Evolutionary conservation across 495 filamentous ascomycete species (phyloP).

Genomic region (Symbiotaphrina buchneri): DNA sequence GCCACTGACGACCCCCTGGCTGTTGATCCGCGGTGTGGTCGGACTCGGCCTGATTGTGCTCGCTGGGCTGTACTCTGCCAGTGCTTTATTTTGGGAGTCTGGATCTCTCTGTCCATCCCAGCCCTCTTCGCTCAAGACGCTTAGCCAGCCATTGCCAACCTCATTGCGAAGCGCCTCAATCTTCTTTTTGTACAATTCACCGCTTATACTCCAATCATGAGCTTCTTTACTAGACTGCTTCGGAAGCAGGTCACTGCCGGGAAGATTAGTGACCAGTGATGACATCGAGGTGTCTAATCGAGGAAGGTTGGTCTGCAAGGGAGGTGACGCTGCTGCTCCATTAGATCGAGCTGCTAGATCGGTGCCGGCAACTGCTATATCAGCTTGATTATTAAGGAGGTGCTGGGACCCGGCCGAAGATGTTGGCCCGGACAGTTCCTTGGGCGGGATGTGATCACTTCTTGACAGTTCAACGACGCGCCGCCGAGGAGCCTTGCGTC

Average conservation of each 20-base stretch:
- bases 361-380: neutral
- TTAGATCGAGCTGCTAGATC: neutral
- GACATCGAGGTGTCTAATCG: neutral
- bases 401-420: neutral
- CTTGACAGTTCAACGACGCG: constrained; percentile 68
- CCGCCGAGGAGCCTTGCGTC: constrained; percentile 34
- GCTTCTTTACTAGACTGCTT: constrained; percentile 20
- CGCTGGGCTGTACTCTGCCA: constrained; percentile 7
- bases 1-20: constrained; percentile 28
- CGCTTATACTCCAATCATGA: constrained; percentile 41
- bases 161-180: constrained; percentile 69
- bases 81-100: constrained; percentile 9
- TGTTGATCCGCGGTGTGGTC: constrained; percentile 15
- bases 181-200: constrained; percentile 64
- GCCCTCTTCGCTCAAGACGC: constrained; percentile 60
- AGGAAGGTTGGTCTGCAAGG: constrained; percentile 1
- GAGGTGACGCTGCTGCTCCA: neutral
- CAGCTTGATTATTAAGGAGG: neutral
- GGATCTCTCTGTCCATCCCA: constrained; percentile 24
- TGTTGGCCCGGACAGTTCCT: constrained; percentile 5
- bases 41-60: constrained; percentile 6
- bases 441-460: constrained; percentile 26
- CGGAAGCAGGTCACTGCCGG: too few relatives aligned
- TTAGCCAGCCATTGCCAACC: constrained; percentile 67
- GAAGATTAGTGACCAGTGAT: too few relatives aligned